Evolutionary conservation across 1,284 basidiomycete species (phyloP), one percentile per base, ranked within the genome.

Genomic region (Ustilago xerochloae): DNA sequence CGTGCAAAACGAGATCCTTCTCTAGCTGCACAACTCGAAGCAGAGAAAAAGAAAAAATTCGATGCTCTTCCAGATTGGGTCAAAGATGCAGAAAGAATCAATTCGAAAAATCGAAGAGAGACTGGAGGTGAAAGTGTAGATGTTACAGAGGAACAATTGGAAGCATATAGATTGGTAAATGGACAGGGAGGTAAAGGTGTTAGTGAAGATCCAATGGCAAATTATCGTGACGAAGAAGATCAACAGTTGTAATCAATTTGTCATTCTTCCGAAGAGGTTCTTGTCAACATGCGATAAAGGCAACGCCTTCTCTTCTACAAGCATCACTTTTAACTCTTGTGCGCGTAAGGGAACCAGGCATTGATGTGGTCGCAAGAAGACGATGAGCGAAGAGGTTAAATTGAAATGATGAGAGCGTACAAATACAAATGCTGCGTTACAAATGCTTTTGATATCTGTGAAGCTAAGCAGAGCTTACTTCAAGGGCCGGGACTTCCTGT

Each of bases 101-200:
- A 77, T 24, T 36, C 56, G 6, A 73, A 69, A 36, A 43, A 48
- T n/a, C 33, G 88, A 3, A 15, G 6, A 79, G 8, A 26, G 4
- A 13, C 22, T 0, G 6, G 16, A 28, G 63, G n/a, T 4, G 78
- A 87, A 57, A 88, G 86, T 75, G 88, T 88, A 79, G 93, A 94
- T 48, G 92, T 97, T 26, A 91, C 93, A 1, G 93, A 97, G 85
- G 94, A 95, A 84, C 91, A 97, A 82, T 89, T 97, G 64, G 94
- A 95, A 89, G 90, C 90, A 18, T 95, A 94, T 85, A 88, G 93
- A 52, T 90, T 92, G 89, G 64, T 68, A 41, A 64, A 68, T 28
- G 26, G 46, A 5, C 22, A n/a, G 2, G 28, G 18, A 0, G 89
- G 85, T 51, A 63, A 70, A 8, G 83, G 84, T 86, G 88, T 75